Base-by-base conservation (phyloP, 1,139 yeast genomes). In the Ashbya aceris region DNA sequence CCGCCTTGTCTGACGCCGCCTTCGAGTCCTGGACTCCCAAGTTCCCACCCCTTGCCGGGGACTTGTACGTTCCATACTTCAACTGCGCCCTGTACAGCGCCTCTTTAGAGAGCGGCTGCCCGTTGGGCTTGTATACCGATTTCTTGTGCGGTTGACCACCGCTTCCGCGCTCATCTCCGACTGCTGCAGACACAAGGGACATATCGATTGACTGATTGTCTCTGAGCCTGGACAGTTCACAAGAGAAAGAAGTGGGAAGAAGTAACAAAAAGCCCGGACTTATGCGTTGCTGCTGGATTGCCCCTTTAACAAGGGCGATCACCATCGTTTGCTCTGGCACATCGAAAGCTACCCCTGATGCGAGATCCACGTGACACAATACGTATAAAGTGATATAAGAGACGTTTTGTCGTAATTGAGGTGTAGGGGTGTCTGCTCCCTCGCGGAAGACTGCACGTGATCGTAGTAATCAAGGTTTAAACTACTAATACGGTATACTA, bases 21-120 rank as follows among this genome's bases (percentile, higher is more conserved):
- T 56, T 53, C 5, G 60, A 49, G 36, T 61, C 58, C 5, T 62
- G 73, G 43, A 84, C 91, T 10, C 96, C 96, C 3, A 83, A 36
- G 13, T 48, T 73, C 11, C 74, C 65, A 4, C 79, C 76, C 40
- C 69, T 70, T 9, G 84, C 79, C 2, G 96, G 96, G 43, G 77
- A 70, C 50, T 74, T 73, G 64, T 71, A 85, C 40, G 79, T 70
- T 33, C 95, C 95, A 55, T 80, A 82, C 55, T 76, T 83, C 58
- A 81, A 65, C 55, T 81, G 81, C 49, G 86, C 89, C 52, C 79
- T 81, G 65, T 84, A 85, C 43, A 79, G 63, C 3, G 94, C 94
- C 58, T 80, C 84, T 50, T 74, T 76, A 36, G 85, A 77, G 47
- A 82, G 68, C 11, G 85, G 86, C 54, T 76, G 76, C 13, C 85